A percentile compares a stretch with the other conserved stretches of the same genome.
Conservation (phyloP, 2,329 filamentous ascomycete species). For the Colletotrichum sp. region DNA sequence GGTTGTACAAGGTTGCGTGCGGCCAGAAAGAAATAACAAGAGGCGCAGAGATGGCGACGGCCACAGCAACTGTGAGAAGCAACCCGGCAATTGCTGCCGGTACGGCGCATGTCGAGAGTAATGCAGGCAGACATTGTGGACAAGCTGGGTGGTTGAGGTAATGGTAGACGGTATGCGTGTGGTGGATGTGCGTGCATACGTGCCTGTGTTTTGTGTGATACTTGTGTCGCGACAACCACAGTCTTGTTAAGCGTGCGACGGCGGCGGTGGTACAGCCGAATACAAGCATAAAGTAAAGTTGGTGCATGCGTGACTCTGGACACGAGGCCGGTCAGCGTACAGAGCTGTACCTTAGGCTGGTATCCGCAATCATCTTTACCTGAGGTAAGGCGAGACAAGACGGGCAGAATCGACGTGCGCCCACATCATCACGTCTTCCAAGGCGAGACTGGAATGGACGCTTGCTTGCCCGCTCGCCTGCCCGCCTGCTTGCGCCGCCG, state of each 20-base stretch:
- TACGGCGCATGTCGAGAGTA: not conserved
- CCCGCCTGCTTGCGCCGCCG: not conserved
- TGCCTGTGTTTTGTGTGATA: not conserved
- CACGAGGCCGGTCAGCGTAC: not conserved
- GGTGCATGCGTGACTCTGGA: not conserved
- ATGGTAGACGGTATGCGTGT: not conserved
- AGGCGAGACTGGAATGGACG: not conserved
- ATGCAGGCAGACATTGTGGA: not conserved
- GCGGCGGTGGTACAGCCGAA: not conserved
- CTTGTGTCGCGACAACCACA: not conserved
- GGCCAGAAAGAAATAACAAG: not conserved
- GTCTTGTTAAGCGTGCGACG: not conserved
- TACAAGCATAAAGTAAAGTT: slow-evolving; percentile 20
- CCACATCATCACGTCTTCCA: not conserved
- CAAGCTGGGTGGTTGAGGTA: not conserved
- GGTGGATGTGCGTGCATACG: not conserved
- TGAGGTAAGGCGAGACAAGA: not conserved
- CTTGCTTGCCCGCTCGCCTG: not conserved
- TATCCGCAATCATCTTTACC: not conserved
- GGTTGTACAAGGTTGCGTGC: slow-evolving; percentile 1
- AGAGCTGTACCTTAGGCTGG: not conserved
- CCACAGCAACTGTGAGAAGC: not conserved
- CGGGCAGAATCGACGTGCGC: not conserved
- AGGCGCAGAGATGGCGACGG: not conserved
- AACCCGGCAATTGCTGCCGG: not conserved